Evolutionary conservation across 1,284 basidiomycete genomes (phyloP).

Genomic region (Cutaneotrichosporon arboriforme): DNA sequence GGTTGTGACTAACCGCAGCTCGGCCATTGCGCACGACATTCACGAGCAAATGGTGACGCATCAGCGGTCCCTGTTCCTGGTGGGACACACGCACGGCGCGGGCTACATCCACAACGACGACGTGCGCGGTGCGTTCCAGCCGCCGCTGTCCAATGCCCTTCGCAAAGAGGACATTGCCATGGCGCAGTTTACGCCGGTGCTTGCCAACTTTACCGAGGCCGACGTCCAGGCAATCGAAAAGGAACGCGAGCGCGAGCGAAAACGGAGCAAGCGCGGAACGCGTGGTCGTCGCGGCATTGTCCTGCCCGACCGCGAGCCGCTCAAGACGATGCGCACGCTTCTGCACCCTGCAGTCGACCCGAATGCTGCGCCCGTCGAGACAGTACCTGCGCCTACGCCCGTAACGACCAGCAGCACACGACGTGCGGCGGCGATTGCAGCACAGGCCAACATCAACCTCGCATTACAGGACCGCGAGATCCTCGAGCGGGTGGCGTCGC

Average conservation of each 20-base stretch:
- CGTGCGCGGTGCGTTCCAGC: conserved; percentile 80
- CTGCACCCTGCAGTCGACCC: conserved; percentile 50
- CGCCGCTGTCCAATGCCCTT: conserved; percentile 59
- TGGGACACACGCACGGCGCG: conserved; percentile 80
- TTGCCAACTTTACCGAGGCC: conserved; percentile 80
- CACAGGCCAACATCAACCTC: conserved; percentile 53
- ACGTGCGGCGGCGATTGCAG: conserved; percentile 77
- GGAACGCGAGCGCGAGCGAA: conserved; percentile 87
- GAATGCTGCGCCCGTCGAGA: conserved; percentile 24
- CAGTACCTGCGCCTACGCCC: conserved; percentile 54
- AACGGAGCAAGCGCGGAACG: conserved; percentile 72
- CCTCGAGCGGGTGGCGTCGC: conserved; percentile 47
- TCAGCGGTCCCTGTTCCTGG: conserved; percentile 85
- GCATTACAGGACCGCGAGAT: conserved; percentile 48
- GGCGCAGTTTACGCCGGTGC: conserved; percentile 71
- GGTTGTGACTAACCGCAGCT: conserved; percentile 41
- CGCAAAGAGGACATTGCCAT: conserved; percentile 69
- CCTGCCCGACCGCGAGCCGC: conserved; percentile 86
- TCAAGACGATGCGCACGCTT: conserved; percentile 83
- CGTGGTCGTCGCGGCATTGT: conserved; percentile 82
- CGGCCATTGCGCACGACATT: conserved; percentile 90
- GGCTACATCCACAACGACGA: conserved; percentile 82
- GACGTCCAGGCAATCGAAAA: conserved; percentile 85
- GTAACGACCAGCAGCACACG: conserved; percentile 52
- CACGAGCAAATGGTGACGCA: conserved; percentile 91